Base-by-base conservation (phyloP, 2,329 filamentous ascomycete species). In the Sclerotinia minor region DNA sequence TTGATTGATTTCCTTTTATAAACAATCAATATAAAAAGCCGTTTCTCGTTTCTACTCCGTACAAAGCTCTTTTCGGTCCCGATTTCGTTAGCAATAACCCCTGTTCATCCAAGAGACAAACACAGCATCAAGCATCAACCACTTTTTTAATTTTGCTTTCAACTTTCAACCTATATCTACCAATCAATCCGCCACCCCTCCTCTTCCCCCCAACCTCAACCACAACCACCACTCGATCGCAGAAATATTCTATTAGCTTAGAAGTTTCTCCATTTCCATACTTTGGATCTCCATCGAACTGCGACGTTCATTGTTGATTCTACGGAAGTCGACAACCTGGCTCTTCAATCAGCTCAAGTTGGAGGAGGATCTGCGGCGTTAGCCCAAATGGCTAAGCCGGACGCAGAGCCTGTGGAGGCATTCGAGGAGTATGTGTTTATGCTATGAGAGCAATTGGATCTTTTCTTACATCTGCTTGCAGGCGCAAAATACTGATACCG, bases 371-470 rank as follows among this genome's bases (percentile, higher is more conserved):
- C 85, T 81, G 82, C 83, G 83, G 87, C 84, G 84, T 85, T 84
- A 85, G 87, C 86, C 85, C 82, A 83, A 79, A 89, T 89, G 87
- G 86, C 86, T 85, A 85, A 87, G 85, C 85, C 85, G 80, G 85
- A 81, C 82, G 83, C 83, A 81, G 85, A 87, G 80, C 82, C 83
- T 73, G 82, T 81, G 76, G 86, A 88, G 79, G 87, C 89, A 74
- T 89, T 89, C 78, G 64, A 67, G 35, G 87, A 89, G 87, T 89
- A 82, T 77, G 85, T 83, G 55, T 49, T 38, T 58, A 44, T 49
- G 38, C 47, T 65, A 63, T 58, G 63, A 65, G 54, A 55, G 45
- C 63, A 67, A 65, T 35, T 70, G 32, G 45, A 53, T 60, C 44
- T 70, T 26, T 65, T 11, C 13, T 50, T 35, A 57, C 55, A 29